Evolutionary conservation across 2,329 filamentous ascomycete genomes (phyloP).

Genomic region (Fusarium sublunatum): DNA sequence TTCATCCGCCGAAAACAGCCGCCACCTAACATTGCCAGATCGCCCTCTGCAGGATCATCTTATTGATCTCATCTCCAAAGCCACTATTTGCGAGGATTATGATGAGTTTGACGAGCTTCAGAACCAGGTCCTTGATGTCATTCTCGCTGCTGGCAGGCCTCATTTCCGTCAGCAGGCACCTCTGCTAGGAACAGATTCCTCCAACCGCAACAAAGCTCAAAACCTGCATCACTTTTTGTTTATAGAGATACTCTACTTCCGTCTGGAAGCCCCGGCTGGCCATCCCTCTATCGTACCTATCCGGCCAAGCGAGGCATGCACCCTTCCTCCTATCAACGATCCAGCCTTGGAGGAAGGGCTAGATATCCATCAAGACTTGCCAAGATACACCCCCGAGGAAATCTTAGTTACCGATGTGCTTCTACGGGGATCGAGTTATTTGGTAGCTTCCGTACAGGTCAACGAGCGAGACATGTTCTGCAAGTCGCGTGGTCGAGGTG

Average conservation of each 20-base stretch:
- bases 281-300: conserved; percentile 27
- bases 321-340: conserved; percentile 12
- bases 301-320: conserved; percentile 24
- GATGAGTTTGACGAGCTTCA: conserved; percentile 35
- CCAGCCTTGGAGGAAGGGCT: conserved; percentile 20
- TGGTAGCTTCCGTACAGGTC: conserved; percentile 23
- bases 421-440: conserved; percentile 7
- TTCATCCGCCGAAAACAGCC: conserved; percentile 17
- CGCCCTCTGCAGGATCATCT: conserved; percentile 34
- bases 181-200: not conserved
- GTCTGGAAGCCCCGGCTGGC: conserved; percentile 14
- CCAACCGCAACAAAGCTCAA: not conserved
- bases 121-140: conserved; percentile 32
- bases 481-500: conserved; percentile 30
- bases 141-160: conserved; percentile 28
- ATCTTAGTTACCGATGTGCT: conserved; percentile 26
- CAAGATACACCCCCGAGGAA: conserved; percentile 14
- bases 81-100: conserved; percentile 18
- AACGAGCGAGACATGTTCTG: conserved; percentile 40
- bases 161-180: conserved; percentile 21
- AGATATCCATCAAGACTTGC: conserved; percentile 7
- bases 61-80: conserved; percentile 33
- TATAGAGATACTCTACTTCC: conserved; percentile 25
- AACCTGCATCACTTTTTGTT: conserved; percentile 29
- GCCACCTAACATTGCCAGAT: conserved; percentile 1